Evolutionary conservation across 208 protist genomes (phyloP).

Genomic region (Porcisia hertigi): DNA sequence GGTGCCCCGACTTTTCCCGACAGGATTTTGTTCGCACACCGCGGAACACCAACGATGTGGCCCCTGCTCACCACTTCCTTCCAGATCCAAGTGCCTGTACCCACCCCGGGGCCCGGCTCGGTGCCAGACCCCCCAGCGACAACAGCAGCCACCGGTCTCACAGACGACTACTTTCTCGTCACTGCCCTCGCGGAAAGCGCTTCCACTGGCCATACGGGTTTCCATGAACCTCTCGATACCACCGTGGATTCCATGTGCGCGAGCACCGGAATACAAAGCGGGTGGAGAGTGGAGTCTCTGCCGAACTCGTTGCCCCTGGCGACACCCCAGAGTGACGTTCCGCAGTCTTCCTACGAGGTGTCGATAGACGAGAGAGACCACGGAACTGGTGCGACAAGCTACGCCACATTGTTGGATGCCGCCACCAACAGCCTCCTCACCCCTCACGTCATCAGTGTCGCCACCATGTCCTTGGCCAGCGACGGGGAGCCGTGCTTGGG

Average conservation of each 20-base stretch:
- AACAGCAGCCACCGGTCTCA: background rate
- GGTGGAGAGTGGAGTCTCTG: background rate
- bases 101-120: background rate
- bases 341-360: slow-evolving; percentile 1
- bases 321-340: background rate
- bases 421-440: background rate
- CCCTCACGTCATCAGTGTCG: slow-evolving; percentile 1
- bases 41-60: slow-evolving; percentile 9
- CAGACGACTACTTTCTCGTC: background rate
- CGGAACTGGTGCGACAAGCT: background rate
- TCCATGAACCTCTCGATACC: background rate
- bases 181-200: background rate
- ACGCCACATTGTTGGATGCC: background rate
- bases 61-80: slow-evolving; percentile 22
- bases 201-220: background rate
- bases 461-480: slow-evolving; percentile 16
- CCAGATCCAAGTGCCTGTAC: slow-evolving; percentile 1
- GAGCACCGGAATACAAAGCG: background rate
- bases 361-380: background rate
- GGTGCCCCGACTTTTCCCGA: background rate
- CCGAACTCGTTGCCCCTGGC: slow-evolving; percentile 5
- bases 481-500: slow-evolving; percentile 23
- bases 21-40: background rate
- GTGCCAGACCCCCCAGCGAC: background rate
- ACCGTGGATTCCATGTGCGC: background rate